Percentiles rank a stretch among this genome's conserved stretches.
phyloP scores from a whole-genome alignment of 495 filamentous ascomycete species.

The Penicillium robsamsonii region DNA sequence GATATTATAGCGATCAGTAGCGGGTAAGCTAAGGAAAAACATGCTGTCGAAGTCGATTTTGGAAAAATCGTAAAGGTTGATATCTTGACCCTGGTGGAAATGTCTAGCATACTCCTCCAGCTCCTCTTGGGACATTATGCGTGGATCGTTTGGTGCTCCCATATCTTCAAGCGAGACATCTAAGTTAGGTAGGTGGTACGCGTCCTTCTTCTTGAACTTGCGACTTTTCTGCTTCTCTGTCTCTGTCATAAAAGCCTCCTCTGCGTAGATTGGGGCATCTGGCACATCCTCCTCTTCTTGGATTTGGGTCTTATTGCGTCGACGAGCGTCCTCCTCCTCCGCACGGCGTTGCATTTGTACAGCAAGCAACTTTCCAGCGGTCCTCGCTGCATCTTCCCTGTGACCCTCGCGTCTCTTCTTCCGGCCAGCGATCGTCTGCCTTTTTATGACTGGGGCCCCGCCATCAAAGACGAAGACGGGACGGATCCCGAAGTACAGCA shows the following conservation, averaged over 20 bases:
- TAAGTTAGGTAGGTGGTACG: constrained; percentile 89
- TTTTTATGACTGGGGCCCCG: constrained; percentile 85
- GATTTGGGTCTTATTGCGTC: constrained; percentile 45
- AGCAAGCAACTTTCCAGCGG: constrained; percentile 85
- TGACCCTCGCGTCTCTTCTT: constrained; percentile 82
- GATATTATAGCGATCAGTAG: constrained; percentile 93
- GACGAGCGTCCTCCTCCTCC: constrained; percentile 74
- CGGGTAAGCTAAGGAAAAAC: constrained; percentile 87
- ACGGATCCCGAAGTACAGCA: constrained; percentile 92
- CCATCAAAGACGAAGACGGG: constrained; percentile 99
- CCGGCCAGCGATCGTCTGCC: constrained; percentile 79
- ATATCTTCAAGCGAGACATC: constrained; percentile 72
- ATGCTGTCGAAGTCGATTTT: constrained; percentile 96
- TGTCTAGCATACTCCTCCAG: constrained; percentile 89
- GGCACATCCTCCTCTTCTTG: constrained; percentile 67
- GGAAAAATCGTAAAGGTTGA: constrained; percentile 96
- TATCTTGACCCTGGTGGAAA: constrained; percentile 89
- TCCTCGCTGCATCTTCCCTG: constrained; percentile 86
- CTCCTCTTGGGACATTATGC: constrained; percentile 92
- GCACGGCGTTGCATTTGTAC: constrained; percentile 86
- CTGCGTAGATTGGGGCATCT: constrained; percentile 79
- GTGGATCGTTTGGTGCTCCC: constrained; percentile 86
- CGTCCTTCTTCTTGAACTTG: constrained; percentile 84
- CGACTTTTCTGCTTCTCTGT: constrained; percentile 72
- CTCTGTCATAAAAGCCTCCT: constrained; percentile 78